These are phyloP conservation scores for Trypanosoma conorhini DNA, from an alignment of 208 protist species.

Conservation along the genomic window DNA sequence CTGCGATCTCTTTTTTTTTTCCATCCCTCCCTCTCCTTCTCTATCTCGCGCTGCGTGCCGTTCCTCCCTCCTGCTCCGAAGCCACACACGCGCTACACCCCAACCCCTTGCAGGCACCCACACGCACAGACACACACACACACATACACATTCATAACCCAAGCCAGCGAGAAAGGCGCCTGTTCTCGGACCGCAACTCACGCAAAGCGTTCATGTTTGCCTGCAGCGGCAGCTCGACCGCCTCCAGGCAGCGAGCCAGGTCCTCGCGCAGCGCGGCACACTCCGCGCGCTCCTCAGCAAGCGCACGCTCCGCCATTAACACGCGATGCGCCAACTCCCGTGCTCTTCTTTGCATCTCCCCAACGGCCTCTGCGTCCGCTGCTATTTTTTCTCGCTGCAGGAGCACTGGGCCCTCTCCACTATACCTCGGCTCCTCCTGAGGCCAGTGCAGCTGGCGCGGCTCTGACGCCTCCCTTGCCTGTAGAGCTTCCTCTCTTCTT, in stretches of 20 bases:
- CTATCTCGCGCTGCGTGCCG: no score
- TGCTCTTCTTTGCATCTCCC: background rate
- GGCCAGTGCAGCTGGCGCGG: background rate
- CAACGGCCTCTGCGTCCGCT: background rate
- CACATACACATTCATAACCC: background rate
- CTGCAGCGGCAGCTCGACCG: background rate
- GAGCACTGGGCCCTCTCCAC: background rate
- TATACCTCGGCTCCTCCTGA: background rate
- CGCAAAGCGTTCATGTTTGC: constrained; percentile 5
- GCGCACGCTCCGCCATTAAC: constrained; percentile 8
- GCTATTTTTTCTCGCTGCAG: background rate
- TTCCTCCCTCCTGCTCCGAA: no score
- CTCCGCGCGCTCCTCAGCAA: constrained; percentile 5
- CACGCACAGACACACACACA: no score
- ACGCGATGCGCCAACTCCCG: constrained; percentile 17
- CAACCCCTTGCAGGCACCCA: background rate
- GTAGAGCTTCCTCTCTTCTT: background rate
- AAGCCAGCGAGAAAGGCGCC: background rate
- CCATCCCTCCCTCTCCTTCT: no score
- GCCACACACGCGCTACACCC: no score
- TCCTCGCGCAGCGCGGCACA: constrained; percentile 5
- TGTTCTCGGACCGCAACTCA: constrained; percentile 6
- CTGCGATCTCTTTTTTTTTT: no score
- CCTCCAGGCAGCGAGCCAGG: background rate
- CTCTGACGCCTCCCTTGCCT: background rate